phyloP scores from a whole-genome alignment of 2,329 filamentous ascomycete genomes.

The Hymenotorrendiella dingleyae region DNA sequence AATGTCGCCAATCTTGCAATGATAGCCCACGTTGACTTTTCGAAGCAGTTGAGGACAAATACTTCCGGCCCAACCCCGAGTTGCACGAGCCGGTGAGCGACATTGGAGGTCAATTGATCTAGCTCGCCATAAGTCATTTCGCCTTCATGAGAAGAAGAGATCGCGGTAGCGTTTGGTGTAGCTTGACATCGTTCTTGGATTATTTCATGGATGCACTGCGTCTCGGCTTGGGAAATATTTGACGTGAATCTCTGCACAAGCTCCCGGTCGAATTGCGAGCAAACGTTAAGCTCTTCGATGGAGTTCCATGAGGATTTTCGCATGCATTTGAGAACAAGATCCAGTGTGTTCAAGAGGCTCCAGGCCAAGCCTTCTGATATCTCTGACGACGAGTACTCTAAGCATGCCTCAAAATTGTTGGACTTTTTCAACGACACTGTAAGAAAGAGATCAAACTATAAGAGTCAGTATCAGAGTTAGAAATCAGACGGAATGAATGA shows the following conservation, averaged over 20 bases:
- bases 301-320: not conserved
- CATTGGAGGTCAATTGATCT: not conserved
- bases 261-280: not conserved
- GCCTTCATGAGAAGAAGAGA: not conserved
- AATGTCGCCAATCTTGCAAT: not conserved
- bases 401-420: not conserved
- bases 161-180: not conserved
- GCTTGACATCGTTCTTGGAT: not conserved
- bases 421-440: not conserved
- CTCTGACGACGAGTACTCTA: not conserved
- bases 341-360: not conserved
- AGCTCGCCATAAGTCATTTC: constrained; percentile 1
- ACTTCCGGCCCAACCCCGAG: not conserved
- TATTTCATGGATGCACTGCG: not conserved
- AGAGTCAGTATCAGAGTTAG: not conserved
- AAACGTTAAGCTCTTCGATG: not conserved
- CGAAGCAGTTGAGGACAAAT: constrained; percentile 1
- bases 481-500: no score
- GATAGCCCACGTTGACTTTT: constrained; percentile 2
- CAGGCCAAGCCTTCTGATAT: not conserved
- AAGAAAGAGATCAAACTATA: not conserved
- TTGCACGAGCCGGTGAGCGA: not conserved
- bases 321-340: constrained; percentile 1
- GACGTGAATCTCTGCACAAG: not conserved
- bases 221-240: not conserved